Conservation (phyloP, 2,329 filamentous ascomycete species). For the Nigrospora osmanthi region DNA sequence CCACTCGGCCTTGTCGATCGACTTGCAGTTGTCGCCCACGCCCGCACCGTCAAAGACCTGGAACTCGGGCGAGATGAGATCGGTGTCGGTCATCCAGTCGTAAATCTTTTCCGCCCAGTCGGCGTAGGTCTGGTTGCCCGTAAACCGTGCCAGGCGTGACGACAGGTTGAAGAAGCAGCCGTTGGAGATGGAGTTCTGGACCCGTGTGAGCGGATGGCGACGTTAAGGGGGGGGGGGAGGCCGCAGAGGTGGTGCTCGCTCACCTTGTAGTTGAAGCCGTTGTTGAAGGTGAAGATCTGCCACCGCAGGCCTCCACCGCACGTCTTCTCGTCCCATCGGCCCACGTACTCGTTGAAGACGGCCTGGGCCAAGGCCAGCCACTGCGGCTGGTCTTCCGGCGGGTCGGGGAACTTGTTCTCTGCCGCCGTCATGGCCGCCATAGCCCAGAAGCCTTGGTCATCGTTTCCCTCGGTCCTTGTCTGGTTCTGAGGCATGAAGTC, state of each 20-base stretch:
- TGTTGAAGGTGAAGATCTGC: slow-evolving; percentile 57
- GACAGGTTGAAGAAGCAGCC: slow-evolving; percentile 40
- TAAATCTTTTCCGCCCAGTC: slow-evolving; percentile 53
- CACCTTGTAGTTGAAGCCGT: slow-evolving; percentile 37
- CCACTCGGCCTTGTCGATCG: slow-evolving; percentile 54
- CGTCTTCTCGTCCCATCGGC: slow-evolving; percentile 45
- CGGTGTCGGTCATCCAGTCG: slow-evolving; percentile 33
- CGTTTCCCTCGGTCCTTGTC: slow-evolving; percentile 35
- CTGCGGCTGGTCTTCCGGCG: slow-evolving; percentile 35
- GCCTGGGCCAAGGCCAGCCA: slow-evolving; percentile 60
- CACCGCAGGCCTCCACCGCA: slow-evolving; percentile 58
- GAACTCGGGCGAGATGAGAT: slow-evolving; percentile 4
- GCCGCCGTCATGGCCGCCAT: slow-evolving; percentile 54
- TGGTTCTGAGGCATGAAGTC: slow-evolving; percentile 38
- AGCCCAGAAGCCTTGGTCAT: slow-evolving; percentile 57
- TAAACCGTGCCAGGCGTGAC: slow-evolving; percentile 56
- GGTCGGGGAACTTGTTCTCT: slow-evolving; percentile 52
- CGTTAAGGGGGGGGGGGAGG: neutral
- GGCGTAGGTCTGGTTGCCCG: slow-evolving; percentile 54
- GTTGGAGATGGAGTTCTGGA: slow-evolving; percentile 30
- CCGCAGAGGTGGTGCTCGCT: neutral
- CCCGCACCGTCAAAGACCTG: slow-evolving; percentile 26
- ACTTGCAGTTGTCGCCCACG: slow-evolving; percentile 35
- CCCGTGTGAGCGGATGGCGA: neutral
- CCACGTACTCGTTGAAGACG: slow-evolving; percentile 55